Conservation (phyloP, 176 grass and related monocot species). For the Oryza punctata region DNA sequence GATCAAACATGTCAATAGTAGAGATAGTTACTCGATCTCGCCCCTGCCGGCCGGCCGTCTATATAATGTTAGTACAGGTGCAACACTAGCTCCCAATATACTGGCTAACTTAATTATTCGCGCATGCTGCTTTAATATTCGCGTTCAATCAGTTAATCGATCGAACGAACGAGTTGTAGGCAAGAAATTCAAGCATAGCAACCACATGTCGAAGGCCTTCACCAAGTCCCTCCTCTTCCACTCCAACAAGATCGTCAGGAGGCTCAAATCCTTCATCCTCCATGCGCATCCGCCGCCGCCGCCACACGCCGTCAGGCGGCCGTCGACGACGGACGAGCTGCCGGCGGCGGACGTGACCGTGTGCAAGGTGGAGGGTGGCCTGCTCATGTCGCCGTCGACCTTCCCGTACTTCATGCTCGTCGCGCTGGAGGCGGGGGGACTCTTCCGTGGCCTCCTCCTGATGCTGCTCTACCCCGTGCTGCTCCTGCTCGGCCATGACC, state of each 20-base stretch:
- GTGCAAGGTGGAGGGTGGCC: slow-evolving; percentile 63
- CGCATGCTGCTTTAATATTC: neutral
- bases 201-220: slow-evolving; percentile 55
- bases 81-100: neutral
- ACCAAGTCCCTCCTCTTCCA: slow-evolving; percentile 43
- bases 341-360: slow-evolving; percentile 3
- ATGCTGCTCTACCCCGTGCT: slow-evolving; percentile 63
- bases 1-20: neutral
- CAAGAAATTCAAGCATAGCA: neutral
- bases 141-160: neutral
- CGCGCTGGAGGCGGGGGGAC: slow-evolving; percentile 68
- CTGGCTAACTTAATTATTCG: neutral
- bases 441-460: slow-evolving; percentile 59
- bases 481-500: slow-evolving; percentile 33
- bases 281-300: slow-evolving; percentile 26
- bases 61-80: neutral
- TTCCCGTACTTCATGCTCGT: slow-evolving; percentile 98
- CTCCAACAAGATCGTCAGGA: slow-evolving; percentile 37
- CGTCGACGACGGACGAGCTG: slow-evolving; percentile 21
- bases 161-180: neutral
- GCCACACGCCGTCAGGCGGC: neutral
- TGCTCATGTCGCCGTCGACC: slow-evolving; percentile 47
- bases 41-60: neutral
- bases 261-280: slow-evolving; percentile 44
- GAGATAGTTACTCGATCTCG: neutral